Evolutionary conservation across 2,329 filamentous ascomycete species (phyloP).

Genomic region (Epichloe elymi): DNA sequence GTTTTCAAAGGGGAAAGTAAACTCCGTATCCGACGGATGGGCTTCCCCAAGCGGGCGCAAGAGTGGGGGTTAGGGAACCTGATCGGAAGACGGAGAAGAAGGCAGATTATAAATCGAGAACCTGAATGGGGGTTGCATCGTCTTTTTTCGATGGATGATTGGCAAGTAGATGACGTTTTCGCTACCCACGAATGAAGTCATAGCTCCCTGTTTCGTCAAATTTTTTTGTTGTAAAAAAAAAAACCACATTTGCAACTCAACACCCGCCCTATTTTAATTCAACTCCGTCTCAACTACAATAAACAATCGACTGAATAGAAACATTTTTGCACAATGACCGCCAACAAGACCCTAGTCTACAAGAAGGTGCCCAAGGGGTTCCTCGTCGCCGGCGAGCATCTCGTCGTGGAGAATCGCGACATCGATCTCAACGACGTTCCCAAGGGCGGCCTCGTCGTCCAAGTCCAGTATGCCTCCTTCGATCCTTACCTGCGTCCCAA

Average conservation of each 20-base stretch:
- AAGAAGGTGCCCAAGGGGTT: constrained; percentile 52
- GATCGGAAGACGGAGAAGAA: not conserved
- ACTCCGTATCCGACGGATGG: too few species aligned
- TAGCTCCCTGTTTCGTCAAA: not conserved
- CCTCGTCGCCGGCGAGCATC: constrained; percentile 58
- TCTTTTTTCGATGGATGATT: not conserved
- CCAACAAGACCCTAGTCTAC: constrained; percentile 66
- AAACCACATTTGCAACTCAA: not conserved
- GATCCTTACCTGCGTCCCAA: constrained; percentile 76
- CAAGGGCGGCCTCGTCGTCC: constrained; percentile 52
- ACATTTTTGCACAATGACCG: constrained; percentile 16
- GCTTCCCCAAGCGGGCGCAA: too few species aligned
- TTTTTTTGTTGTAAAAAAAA: not conserved
- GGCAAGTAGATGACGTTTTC: not conserved
- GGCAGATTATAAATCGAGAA: not conserved
- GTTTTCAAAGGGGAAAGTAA: too few species aligned
- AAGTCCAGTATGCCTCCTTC: constrained; percentile 62
- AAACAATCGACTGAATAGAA: too few species aligned
- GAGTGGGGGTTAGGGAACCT: too few species aligned
- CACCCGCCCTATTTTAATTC: not conserved
- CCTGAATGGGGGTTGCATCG: not conserved
- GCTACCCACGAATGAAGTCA: not conserved
- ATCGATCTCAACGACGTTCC: constrained; percentile 52
- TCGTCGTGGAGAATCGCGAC: constrained; percentile 50
- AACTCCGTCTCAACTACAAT: too few species aligned